Evolutionary conservation across 352 stramenopile species (phyloP), one percentile per base, ranked within the genome.

Genomic region (Phytophthora brassicae): DNA sequence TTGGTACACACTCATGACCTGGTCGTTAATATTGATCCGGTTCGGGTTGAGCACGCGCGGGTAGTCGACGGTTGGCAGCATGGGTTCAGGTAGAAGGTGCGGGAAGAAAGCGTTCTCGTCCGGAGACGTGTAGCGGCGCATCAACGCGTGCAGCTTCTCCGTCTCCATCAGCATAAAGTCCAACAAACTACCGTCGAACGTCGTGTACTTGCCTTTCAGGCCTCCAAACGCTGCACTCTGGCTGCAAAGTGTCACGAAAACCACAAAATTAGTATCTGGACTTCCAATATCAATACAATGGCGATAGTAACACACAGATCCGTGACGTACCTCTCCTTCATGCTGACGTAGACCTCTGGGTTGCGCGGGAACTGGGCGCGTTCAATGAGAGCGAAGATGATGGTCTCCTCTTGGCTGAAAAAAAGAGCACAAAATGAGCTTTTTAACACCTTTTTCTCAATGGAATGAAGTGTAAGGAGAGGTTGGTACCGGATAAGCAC

Each of bases 361-460:
- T 99, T 99, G 45, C 79, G 81, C n/a, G 93, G 75, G 74, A 98
- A 99, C 71, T 99, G 96, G 14, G 97, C 87, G 52, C 97, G 86
- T 75, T 99, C 97, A 68, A 99, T 99, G 17, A 99, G 70, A n/a
- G 96, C 95, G 72, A 99, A 99, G 75, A 99, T 99, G 69, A 99
- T 99, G 0, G 97, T 99, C 80, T 99, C 97, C 73, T 99, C 94
- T 68, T 97, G 89, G 20, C 84, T 90, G 63, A 20, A 64, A 31
- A 36, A 45, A n/a, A n/a, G n/a, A 12, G 6, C 13, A 36, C 43
- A 52, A 12, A 39, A 9, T 58, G 26, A 58, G 36, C 7, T 35
- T 28, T 23, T 33, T 12, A 22, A n/a, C n/a, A n/a, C n/a, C 26
- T 11, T 17, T 26, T 26, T 39, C 33, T 20, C 2, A 56, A 23